Conservation (phyloP, 169 alveolate species). For the Babesia sp. region DNA sequence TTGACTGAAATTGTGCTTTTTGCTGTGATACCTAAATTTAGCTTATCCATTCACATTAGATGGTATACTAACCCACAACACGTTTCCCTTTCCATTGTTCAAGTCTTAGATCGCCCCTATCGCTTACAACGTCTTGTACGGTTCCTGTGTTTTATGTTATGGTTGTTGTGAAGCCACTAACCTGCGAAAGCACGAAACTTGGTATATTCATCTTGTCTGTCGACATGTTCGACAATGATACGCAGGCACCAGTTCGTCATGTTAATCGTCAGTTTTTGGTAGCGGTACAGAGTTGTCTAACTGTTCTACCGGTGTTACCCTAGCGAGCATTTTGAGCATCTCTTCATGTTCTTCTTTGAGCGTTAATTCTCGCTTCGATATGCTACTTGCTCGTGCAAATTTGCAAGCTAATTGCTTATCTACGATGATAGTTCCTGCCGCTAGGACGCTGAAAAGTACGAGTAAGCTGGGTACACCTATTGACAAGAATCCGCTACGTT, state of each 20-base stretch:
- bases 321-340: slow-evolving; percentile 61
- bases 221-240: neutral
- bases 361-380: slow-evolving; percentile 64
- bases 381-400: slow-evolving; percentile 57
- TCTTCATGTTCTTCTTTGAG: slow-evolving; percentile 73
- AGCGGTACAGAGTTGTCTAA: slow-evolving; percentile 76
- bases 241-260: neutral
- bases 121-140: neutral
- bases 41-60: neutral
- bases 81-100: slow-evolving; percentile 43
- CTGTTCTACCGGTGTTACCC: slow-evolving; percentile 56
- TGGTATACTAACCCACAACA: slow-evolving; percentile 19
- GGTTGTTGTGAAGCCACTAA: neutral
- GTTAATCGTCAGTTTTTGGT: slow-evolving; percentile 52
- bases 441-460: slow-evolving; percentile 38
- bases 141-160: slow-evolving; percentile 3
- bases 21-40: slow-evolving; percentile 21
- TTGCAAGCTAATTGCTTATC: slow-evolving; percentile 71
- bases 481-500: slow-evolving; percentile 60
- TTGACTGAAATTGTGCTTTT: neutral
- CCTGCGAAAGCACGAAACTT: slow-evolving; percentile 19
- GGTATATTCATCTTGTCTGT: neutral
- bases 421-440: slow-evolving; percentile 69
- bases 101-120: neutral
- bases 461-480: slow-evolving; percentile 58